These are phyloP conservation scores for Diaporthe capsici DNA, from an alignment of 2,329 filamentous ascomycete genomes.

Conservation along the genomic window DNA sequence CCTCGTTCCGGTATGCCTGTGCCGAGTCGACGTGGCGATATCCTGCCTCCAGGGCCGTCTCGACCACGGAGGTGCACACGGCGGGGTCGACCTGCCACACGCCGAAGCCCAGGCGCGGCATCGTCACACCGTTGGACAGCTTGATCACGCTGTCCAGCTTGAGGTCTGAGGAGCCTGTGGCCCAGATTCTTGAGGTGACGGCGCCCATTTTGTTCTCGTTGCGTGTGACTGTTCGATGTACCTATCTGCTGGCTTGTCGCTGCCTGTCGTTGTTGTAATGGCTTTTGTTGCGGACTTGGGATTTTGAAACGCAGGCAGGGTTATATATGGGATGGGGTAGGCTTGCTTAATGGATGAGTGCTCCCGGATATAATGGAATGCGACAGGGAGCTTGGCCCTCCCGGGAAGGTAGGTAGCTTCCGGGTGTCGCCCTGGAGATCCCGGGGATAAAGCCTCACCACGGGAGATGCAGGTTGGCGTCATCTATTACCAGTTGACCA, in stretches of 20 bases:
- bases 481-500: constrained; percentile 13
- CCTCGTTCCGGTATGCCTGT: constrained; percentile 36
- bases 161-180: constrained; percentile 6
- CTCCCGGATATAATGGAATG: neutral
- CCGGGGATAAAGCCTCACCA: neutral
- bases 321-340: too few species aligned
- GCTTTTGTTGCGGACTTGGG: neutral
- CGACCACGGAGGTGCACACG: constrained; percentile 26
- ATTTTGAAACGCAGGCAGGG: neutral
- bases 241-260: neutral
- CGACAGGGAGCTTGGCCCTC: constrained; percentile 5
- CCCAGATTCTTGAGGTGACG: constrained; percentile 28
- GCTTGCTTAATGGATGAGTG: neutral
- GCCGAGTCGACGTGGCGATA: constrained; percentile 35
- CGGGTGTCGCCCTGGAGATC: neutral
- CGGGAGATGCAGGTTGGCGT: neutral
- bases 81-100: constrained; percentile 31
- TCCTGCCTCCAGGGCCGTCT: constrained; percentile 19
- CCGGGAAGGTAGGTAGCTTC: constrained; percentile 1
- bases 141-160: constrained; percentile 35
- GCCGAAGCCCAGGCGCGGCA: constrained; percentile 37
- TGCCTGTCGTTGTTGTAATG: neutral
- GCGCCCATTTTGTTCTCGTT: constrained; percentile 10
- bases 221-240: neutral
- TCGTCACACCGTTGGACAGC: constrained; percentile 32